Base-by-base conservation (phyloP, 371 early-diverging fungal species). In the Actinomortierella wolfii region DNA sequence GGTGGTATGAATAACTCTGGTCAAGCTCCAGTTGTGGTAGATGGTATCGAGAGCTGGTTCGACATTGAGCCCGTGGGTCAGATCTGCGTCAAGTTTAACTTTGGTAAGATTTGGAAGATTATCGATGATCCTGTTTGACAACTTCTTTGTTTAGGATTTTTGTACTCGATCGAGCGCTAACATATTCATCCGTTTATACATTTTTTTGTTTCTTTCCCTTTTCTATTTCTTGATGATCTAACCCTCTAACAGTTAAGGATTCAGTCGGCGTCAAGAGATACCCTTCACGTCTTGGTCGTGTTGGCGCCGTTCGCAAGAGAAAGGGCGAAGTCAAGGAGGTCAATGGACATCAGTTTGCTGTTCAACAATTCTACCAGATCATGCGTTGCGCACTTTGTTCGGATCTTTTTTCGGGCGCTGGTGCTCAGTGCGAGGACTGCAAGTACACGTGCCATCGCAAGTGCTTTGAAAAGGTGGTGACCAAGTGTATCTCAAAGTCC, bases 371-470 rank as follows among this genome's bases (percentile, higher is more conserved):
- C 57, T 97, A 95, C 76, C 90, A 92, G 56, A 90, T 96, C 65
- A 91, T 96, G 92, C 92, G 92, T 67, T 98, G 98, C 77, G 95
- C 97, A 2, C 76, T 93, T 5, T 98, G 98, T 79, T 78, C 82
- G 49, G 97, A 97, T 63, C 82, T 97, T 47, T 89, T 94, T 47
- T 91, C 89, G 63, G 88, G 89, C 13, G 83, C 86, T 34, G 94
- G 95, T 6, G 91, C 87, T 70, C 94, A 94, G 68, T 98, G 97
- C 78, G 92, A 96, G 80, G 94, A 90, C 63, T 99, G 99, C 82
- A 89, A 89, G 55, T 91, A 93, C 73, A 90, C 93, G 49, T 96
- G 96, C 64, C 99, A 99, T 74, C 89, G 89, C 59, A 90, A 89
- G 63, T 99, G 99, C 64, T 86, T 89, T 50, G 68, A 78, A 20